Evolutionary conservation across 2,329 filamentous ascomycete genomes (phyloP).

Genomic region (Verruconis gallopava): DNA sequence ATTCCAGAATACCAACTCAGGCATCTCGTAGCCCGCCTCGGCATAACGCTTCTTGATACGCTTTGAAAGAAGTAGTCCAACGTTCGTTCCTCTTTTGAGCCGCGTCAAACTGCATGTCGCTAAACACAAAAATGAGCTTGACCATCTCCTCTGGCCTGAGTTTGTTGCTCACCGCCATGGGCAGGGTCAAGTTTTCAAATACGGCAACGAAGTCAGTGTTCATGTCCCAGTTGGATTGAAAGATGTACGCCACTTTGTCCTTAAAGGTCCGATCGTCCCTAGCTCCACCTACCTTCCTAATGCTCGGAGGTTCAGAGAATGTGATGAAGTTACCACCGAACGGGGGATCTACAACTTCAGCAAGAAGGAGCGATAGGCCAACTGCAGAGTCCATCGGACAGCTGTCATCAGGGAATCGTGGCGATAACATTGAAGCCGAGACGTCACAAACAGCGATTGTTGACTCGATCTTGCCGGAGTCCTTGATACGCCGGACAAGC

Average conservation of each 20-base stretch:
- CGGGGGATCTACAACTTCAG: slow-evolving; percentile 39
- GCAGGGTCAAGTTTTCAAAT: slow-evolving; percentile 41
- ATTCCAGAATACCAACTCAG: slow-evolving; percentile 49
- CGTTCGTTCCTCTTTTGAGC: slow-evolving; percentile 15
- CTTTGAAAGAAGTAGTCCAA: slow-evolving; percentile 38
- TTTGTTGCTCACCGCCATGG: slow-evolving; percentile 38
- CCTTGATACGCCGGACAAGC: slow-evolving; percentile 43
- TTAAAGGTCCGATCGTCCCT: slow-evolving; percentile 23
- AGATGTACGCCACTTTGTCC: slow-evolving; percentile 29
- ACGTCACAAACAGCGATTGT: slow-evolving; percentile 47
- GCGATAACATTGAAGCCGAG: slow-evolving; percentile 37
- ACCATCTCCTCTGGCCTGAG: slow-evolving; percentile 45
- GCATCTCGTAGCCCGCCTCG: slow-evolving; percentile 43
- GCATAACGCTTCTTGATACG: slow-evolving; percentile 34
- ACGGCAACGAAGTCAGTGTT: slow-evolving; percentile 43
- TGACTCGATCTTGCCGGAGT: slow-evolving; percentile 39
- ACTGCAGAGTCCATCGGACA: slow-evolving; percentile 41
- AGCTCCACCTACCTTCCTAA: slow-evolving; percentile 30
- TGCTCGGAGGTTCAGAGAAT: slow-evolving; percentile 31
- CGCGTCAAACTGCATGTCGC: slow-evolving; percentile 46
- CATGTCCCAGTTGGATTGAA: slow-evolving; percentile 24
- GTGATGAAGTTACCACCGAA: slow-evolving; percentile 45
- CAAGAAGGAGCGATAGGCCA: slow-evolving; percentile 43
- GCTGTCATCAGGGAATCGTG: slow-evolving; percentile 33
- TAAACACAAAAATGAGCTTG: slow-evolving; percentile 48